Conservation (phyloP, 495 filamentous ascomycete species). For the Daldinia concentrica region DNA sequence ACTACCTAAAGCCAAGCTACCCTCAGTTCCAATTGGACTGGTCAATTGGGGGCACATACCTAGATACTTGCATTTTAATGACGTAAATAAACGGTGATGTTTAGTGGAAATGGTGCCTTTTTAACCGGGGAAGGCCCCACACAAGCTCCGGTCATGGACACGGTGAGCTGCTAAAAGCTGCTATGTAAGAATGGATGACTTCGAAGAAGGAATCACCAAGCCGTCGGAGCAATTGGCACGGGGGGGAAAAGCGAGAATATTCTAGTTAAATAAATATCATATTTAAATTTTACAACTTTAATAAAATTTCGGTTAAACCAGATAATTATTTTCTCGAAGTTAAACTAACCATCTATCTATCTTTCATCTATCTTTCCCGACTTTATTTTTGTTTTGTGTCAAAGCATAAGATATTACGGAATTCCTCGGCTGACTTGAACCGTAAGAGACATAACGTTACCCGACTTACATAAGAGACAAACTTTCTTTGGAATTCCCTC, state of each 20-base stretch:
- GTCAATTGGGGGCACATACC: neutral
- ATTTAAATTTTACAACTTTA: neutral
- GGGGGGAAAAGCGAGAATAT: constrained; percentile 13
- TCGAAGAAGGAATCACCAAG: constrained; percentile 13
- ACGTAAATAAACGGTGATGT: constrained; percentile 26
- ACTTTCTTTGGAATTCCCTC: neutral
- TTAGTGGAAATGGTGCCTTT: constrained; percentile 14
- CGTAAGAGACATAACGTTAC: neutral
- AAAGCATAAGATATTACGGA: neutral
- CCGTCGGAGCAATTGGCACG: constrained; percentile 13
- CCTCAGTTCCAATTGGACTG: neutral
- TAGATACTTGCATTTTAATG: constrained; percentile 9
- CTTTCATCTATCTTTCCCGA: too few relatives aligned
- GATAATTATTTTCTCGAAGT: neutral
- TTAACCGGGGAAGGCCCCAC: constrained; percentile 31
- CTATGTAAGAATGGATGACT: constrained; percentile 11
- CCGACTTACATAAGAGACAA: constrained; percentile 3
- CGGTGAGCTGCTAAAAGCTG: neutral
- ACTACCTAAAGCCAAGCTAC: constrained; percentile 2
- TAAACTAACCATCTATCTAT: too few relatives aligned
- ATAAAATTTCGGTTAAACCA: neutral
- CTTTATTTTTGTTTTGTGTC: neutral
- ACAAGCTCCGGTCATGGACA: constrained; percentile 30
- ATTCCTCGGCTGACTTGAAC: neutral
- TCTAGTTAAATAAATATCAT: neutral